Evolutionary conservation across 164 flowering plant species (phyloP), one percentile per base, ranked within the genome.

Genomic region (Piper betle): DNA sequence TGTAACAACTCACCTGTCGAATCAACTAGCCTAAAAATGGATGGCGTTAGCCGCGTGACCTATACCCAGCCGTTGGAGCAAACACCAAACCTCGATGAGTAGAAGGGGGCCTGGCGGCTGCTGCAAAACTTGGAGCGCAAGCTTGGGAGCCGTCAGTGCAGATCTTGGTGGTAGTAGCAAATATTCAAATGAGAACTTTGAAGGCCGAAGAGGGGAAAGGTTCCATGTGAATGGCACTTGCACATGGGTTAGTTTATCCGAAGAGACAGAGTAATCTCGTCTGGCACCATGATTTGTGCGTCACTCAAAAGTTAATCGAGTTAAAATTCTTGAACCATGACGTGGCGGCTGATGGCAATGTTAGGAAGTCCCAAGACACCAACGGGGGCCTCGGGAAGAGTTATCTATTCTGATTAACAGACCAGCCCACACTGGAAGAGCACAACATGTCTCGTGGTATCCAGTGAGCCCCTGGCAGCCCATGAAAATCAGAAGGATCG

Each of bases 21-120:
- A 72, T 72, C 73, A 72, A 72, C 75, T 72, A 72, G 75, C 75
- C 73, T 73, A 46, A 71, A 74, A 71, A 71, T 71, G 75, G 78
- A 74, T 50, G 71, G 77, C 65, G 67, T 73, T 57, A 66, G 71
- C 64, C 68, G 63, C 69, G 72, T 65, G 70, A 69, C 70, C 74
- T 33, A 54, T n/a, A 54, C 57, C 57, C 57, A 37, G 57, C 57
- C 57, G 57, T 54, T 37, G 57, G 57, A 37, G 57, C 57, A 54
- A 54, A 19, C 3, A 37, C 57, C 57, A 54, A 37, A 37, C 57
- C 57, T 9, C 33, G 57, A 54, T 54, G 57, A 54, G 57, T 54
- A 54, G 57, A n/a, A n/a, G 50, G 12, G 50, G 50, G 50, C 50
- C 2, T 7, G 50, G 50, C 50, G 50, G 50, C 12, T 15, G 50